Percentiles rank a stretch among this genome's conserved stretches.
Evolutionary conservation across 2,329 filamentous ascomycete genomes (phyloP).

Genomic region (Fusarium globosum): DNA sequence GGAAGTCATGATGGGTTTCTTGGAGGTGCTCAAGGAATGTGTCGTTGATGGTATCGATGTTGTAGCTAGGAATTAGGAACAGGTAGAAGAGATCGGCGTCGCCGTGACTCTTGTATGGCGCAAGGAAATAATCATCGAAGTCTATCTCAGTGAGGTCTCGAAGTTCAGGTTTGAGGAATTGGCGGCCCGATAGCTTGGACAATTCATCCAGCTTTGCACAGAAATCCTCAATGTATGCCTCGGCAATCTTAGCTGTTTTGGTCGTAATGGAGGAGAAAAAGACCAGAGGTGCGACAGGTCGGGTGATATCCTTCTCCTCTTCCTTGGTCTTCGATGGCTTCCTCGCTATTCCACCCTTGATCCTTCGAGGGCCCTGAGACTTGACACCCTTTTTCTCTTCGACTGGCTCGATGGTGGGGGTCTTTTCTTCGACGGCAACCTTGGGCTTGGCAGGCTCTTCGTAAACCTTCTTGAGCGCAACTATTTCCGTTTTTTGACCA

Average conservation of each 20-base stretch:
- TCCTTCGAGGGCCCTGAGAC: constrained; percentile 59
- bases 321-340: constrained; percentile 45
- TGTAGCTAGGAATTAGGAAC: constrained; percentile 88
- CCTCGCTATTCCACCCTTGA: constrained; percentile 57
- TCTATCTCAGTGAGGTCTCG: constrained; percentile 88
- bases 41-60: constrained; percentile 92
- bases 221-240: constrained; percentile 69
- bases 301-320: constrained; percentile 46
- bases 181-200: constrained; percentile 48
- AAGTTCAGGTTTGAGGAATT: constrained; percentile 69
- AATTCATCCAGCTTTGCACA: constrained; percentile 64
- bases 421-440: constrained; percentile 29
- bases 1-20: constrained; percentile 96
- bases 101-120: constrained; percentile 70
- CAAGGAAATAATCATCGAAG: constrained; percentile 92
- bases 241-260: constrained; percentile 80
- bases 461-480: constrained; percentile 53
- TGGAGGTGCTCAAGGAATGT: constrained; percentile 87
- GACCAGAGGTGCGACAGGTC: constrained; percentile 76
- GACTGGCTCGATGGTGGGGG: constrained; percentile 29
- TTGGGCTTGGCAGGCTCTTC: constrained; percentile 36
- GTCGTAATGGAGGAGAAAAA: constrained; percentile 93
- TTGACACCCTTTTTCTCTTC: constrained; percentile 46
- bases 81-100: constrained; percentile 81
- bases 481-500: constrained; percentile 49